Evolutionary conservation across 495 filamentous ascomycete genomes (phyloP), one percentile per base, ranked within the genome.

Genomic region (Lophiotrema nucula): DNA sequence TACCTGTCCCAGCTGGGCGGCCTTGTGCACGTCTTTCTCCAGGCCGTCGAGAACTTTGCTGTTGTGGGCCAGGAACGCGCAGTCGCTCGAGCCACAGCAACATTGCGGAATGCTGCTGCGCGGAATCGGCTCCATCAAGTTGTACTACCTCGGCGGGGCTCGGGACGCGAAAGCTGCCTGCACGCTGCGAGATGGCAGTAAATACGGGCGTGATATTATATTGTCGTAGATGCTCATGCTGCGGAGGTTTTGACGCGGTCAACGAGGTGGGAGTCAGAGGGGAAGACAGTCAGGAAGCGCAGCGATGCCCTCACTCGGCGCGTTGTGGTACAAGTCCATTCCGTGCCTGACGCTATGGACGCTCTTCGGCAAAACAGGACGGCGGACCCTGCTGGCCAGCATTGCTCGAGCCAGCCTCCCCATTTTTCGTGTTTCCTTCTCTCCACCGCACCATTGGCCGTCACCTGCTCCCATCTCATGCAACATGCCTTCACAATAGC

Each of bases 1-100:
- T 83, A 95, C 92, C 88, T 96, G 88, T 43, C 92, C 92, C 69
- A 97, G 79, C 58, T 85, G 79, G 28, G 90, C 92, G 12, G 92
- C 92, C 23, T 82, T 88, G 54, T 82, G 81, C 13, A 96, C 87
- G 74, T 97, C 88, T 62, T 84, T 85, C 73, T 98, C 92, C 58
- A 97, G 75, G 48, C 84, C 86, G 65, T 86, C 81, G 19, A 96
- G 78, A 65, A 37, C 89, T 83, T 71, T 81, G 83, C 52, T 92
- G 79, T 69, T 87, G 89, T 59, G 86, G 81, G 69, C 91, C 92
- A 96, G 78, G 68, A 86, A 90, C 48, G 86, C 83, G 68, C 92
- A 97, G 58, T 89, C 86, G 41, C 77, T 69, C 38, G 81, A 83
- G 37, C 90, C 92, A 76, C 92, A 97, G 72, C 92, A 97, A 74